These are phyloP conservation scores for Kodamaea plutei DNA, from an alignment of 1,139 yeast species.

Conservation along the genomic window DNA sequence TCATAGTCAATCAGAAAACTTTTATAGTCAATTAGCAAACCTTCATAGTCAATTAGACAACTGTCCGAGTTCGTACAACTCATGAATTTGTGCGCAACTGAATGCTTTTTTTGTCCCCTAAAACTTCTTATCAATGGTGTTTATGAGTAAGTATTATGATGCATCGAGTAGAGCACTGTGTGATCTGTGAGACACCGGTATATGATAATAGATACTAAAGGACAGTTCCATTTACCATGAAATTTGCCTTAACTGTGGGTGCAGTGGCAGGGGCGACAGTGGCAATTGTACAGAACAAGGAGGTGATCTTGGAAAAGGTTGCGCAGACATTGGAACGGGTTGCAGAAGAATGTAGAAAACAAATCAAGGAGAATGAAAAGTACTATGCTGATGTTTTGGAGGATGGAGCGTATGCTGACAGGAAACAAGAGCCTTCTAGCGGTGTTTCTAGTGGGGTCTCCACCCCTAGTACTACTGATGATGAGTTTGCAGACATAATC, in stretches of 20 bases:
- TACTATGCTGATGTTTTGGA: slow-evolving; percentile 27
- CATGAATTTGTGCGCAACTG: no score
- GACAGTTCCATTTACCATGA: slow-evolving; percentile 36
- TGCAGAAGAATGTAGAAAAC: slow-evolving; percentile 31
- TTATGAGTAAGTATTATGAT: slow-evolving; percentile 14
- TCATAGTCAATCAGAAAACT: no score
- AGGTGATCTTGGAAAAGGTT: slow-evolving; percentile 29
- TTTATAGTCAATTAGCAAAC: no score
- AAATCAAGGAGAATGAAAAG: slow-evolving; percentile 21
- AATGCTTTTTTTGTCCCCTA: no score
- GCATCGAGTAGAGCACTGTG: background rate
- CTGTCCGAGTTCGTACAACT: no score
- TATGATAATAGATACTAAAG: slow-evolving; percentile 13
- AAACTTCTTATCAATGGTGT: no score
- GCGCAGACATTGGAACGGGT: slow-evolving; percentile 32
- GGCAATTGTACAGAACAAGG: slow-evolving; percentile 33
- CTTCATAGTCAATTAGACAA: no score
- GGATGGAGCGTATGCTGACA: slow-evolving; percentile 20
- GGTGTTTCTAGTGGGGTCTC: slow-evolving; percentile 9
- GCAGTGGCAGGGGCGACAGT: slow-evolving; percentile 38
- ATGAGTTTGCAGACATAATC: slow-evolving; percentile 4
- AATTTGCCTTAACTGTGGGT: slow-evolving; percentile 37
- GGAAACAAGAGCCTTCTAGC: slow-evolving; percentile 5
- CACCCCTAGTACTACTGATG: slow-evolving; percentile 13
- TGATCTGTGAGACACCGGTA: background rate